Conservation (phyloP, 1,139 yeast genomes). For the Debaryomycetaceae sp. region DNA sequence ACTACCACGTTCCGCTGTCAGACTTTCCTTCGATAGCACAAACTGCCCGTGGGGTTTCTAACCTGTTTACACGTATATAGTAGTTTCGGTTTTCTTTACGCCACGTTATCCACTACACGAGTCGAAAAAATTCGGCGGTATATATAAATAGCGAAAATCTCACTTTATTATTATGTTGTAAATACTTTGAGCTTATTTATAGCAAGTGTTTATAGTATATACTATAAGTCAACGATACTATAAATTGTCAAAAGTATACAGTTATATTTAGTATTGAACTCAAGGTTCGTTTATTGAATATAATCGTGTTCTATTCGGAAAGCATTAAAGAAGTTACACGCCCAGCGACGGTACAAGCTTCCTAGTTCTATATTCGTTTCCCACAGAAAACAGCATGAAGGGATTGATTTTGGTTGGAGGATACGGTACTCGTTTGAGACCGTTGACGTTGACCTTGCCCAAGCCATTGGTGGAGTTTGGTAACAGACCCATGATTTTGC, state of each 20-base stretch:
- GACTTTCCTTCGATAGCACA: too few species aligned
- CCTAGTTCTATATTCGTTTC: not conserved
- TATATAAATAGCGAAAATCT: not conserved
- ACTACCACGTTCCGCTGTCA: too few species aligned
- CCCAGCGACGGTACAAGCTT: not conserved
- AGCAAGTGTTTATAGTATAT: not conserved
- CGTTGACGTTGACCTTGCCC: constrained; percentile 93
- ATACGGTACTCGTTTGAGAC: constrained; percentile 99
- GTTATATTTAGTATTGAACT: not conserved
- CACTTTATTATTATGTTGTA: not conserved
- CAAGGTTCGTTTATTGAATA: not conserved
- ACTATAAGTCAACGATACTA: not conserved
- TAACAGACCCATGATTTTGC: constrained; percentile 95
- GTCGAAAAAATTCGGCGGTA: not conserved
- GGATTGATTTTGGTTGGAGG: constrained; percentile 99
- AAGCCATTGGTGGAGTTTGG: constrained; percentile 98
- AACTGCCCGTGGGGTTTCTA: not conserved
- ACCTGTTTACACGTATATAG: not conserved
- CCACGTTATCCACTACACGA: not conserved
- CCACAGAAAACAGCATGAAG: constrained; percentile 56
- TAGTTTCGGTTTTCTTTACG: not conserved
- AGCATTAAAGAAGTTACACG: not conserved
- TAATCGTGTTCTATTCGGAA: not conserved
- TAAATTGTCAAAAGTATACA: not conserved
- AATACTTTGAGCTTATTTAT: not conserved